Evolutionary conservation across 495 filamentous ascomycete species (phyloP).

Genomic region (Jackrogersella minutella): DNA sequence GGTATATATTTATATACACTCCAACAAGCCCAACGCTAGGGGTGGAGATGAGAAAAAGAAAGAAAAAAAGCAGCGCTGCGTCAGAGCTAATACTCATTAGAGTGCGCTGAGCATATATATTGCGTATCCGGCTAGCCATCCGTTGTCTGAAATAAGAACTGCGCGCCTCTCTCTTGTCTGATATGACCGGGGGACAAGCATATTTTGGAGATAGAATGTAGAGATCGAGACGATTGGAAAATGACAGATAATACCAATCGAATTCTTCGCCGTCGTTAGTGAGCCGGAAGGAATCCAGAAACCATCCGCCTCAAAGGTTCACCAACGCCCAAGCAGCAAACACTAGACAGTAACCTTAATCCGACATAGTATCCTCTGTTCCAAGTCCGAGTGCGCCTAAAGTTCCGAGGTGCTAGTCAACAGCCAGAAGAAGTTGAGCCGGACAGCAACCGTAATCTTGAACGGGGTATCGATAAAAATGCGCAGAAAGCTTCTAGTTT

Average conservation of each 20-base stretch:
- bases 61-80: neutral
- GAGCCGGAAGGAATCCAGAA: slow-evolving; percentile 14
- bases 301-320: slow-evolving; percentile 19
- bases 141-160: slow-evolving; percentile 11
- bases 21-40: slow-evolving; percentile 16
- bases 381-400: slow-evolving; percentile 30
- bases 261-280: neutral
- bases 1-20: slow-evolving; percentile 39
- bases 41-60: neutral
- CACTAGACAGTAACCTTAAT: slow-evolving; percentile 30
- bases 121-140: slow-evolving; percentile 4
- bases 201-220: neutral
- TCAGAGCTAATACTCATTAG: slow-evolving; percentile 1
- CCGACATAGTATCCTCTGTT: slow-evolving; percentile 30
- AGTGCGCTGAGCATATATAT: neutral
- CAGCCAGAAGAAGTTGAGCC: slow-evolving; percentile 5
- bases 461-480: slow-evolving; percentile 38
- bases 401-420: slow-evolving; percentile 25
- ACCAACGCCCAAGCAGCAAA: slow-evolving; percentile 33
- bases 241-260: slow-evolving; percentile 4
- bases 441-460: slow-evolving; percentile 24
- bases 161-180: neutral
- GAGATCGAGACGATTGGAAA: slow-evolving; percentile 14
- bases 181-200: neutral
- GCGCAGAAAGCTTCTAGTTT: slow-evolving; percentile 29